Percentiles rank a stretch among this genome's conserved stretches.
Conservation (phyloP, 805 yeast genomes). For the Cyberlindnera nakhonratchasimensis region DNA sequence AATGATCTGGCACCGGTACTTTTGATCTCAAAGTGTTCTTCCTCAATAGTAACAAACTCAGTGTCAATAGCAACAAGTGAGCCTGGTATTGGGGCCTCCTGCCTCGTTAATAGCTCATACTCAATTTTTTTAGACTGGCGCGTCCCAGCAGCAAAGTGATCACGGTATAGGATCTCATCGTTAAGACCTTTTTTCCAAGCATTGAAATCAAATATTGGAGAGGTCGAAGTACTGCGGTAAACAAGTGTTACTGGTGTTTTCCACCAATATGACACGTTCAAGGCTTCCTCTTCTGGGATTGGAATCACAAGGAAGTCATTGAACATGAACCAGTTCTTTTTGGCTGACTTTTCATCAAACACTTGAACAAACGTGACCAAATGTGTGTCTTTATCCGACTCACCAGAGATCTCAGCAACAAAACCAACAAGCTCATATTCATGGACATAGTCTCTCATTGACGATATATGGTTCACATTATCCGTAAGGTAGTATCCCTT, state of each 20-base stretch:
- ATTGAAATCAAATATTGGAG: constrained; percentile 42
- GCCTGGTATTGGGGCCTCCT: constrained; percentile 74
- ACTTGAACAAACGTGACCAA: constrained; percentile 57
- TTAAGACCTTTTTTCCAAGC: constrained; percentile 53
- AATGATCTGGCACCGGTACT: constrained; percentile 67
- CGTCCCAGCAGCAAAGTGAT: constrained; percentile 66
- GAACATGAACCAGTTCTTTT: constrained; percentile 69
- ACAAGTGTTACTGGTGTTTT: constrained; percentile 73
- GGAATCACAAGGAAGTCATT: constrained; percentile 87
- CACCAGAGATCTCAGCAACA: constrained; percentile 55
- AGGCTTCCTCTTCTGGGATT: constrained; percentile 72
- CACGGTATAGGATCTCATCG: constrained; percentile 65
- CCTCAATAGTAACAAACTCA: constrained; percentile 81
- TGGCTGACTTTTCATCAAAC: constrained; percentile 30
- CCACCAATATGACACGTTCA: constrained; percentile 72
- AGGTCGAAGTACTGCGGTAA: constrained; percentile 51
- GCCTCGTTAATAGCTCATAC: constrained; percentile 60
- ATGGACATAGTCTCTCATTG: constrained; percentile 4
- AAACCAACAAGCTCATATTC: constrained; percentile 66
- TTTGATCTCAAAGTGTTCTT: constrained; percentile 75
- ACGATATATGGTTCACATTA: constrained; percentile 14
- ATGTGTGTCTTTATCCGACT: constrained; percentile 50
- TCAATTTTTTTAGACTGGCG: constrained; percentile 57
- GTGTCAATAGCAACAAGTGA: constrained; percentile 91
- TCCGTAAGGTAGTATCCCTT: constrained; percentile 37